Evolutionary conservation across 331 rosid genomes (phyloP).

Genomic region (Malus hybrid): DNA sequence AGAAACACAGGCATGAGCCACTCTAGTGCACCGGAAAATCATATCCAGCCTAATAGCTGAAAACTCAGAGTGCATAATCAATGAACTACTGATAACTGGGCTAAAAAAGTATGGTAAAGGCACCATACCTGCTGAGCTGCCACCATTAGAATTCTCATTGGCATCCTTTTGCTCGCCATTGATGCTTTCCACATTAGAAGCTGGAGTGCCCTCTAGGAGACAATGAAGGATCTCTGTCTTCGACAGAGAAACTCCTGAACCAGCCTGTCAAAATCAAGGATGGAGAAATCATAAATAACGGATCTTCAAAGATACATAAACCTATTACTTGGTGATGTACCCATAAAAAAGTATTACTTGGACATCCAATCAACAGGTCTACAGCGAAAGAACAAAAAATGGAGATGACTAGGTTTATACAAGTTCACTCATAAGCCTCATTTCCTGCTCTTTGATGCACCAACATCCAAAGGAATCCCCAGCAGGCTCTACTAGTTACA

Average conservation of each 20-base stretch:
- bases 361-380: background rate
- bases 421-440: background rate
- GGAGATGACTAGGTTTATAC: background rate
- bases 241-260: constrained; percentile 52
- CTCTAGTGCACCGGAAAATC: background rate
- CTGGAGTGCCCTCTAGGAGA: constrained; percentile 73
- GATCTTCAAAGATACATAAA: background rate
- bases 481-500: background rate
- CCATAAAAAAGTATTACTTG: background rate
- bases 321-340: background rate
- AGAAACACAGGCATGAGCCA: background rate
- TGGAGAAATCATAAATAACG: background rate
- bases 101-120: background rate
- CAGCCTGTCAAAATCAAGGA: constrained; percentile 38
- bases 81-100: background rate
- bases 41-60: background rate
- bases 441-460: background rate
- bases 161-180: constrained; percentile 45
- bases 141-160: constrained; percentile 20
- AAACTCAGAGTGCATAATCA: background rate
- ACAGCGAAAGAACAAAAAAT: background rate
- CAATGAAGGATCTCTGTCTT: constrained; percentile 43
- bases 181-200: constrained; percentile 33
- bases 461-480: background rate
- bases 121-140: constrained; percentile 28